These are phyloP conservation scores for Saccharomycopsis vini DNA, from an alignment of 805 yeast species.

Conservation along the genomic window DNA sequence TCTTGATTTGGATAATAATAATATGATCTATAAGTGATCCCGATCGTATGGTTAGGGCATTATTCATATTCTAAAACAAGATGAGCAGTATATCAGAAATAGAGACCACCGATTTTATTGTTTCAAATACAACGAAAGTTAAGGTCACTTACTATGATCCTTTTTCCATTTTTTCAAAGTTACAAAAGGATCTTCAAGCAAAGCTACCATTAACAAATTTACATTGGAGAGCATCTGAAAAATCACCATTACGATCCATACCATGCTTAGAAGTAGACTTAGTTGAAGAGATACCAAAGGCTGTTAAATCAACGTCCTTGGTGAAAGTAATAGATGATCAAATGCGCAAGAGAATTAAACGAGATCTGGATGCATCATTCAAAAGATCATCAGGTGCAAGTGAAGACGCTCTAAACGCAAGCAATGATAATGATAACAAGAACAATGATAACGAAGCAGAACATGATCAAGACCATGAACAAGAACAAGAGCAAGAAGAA, in stretches of 20 bases:
- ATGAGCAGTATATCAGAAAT: too few relatives aligned
- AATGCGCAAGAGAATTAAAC: conserved; percentile 5
- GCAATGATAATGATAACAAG: background rate
- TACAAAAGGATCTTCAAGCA: conserved; percentile 35
- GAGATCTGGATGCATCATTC: conserved; percentile 1
- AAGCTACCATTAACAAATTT: conserved; percentile 53
- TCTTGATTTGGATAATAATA: too few relatives aligned
- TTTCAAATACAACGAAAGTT: conserved; percentile 5
- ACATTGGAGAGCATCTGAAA: conserved; percentile 52
- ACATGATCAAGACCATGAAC: background rate
- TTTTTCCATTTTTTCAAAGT: conserved; percentile 42
- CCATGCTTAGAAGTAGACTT: conserved; percentile 46
- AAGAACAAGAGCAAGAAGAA: background rate
- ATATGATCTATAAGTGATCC: too few relatives aligned
- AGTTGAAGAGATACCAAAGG: conserved; percentile 47
- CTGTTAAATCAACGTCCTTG: conserved; percentile 16
- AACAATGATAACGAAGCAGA: background rate
- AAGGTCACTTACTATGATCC: conserved; percentile 57
- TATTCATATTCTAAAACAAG: too few relatives aligned
- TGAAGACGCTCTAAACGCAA: background rate
- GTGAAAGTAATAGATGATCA: conserved; percentile 16
- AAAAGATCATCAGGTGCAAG: conserved; percentile 9
- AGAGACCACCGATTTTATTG: too few relatives aligned
- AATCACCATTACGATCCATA: conserved; percentile 54
- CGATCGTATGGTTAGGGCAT: too few relatives aligned